Percentiles rank a stretch among this genome's conserved stretches.
phyloP scores from a whole-genome alignment of 139 green algal genomes.

The Parachlorella kessleri region DNA sequence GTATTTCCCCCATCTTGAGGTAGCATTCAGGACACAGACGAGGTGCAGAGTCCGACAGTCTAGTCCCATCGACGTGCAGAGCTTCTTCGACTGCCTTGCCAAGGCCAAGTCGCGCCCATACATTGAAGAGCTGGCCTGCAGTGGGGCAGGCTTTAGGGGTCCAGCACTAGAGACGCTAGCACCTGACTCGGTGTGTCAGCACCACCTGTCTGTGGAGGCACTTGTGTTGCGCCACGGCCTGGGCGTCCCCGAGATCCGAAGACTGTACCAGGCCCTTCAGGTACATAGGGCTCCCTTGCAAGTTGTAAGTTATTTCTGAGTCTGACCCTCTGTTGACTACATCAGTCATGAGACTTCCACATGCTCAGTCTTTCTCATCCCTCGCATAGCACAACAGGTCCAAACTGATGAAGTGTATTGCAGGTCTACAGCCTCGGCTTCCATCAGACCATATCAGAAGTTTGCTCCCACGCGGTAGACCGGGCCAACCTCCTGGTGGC shows the following conservation, averaged over 20 bases:
- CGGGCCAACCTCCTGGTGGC: background rate
- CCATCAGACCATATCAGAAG: conserved; percentile 2
- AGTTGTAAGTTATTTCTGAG: background rate
- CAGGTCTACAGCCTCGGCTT: conserved; percentile 21
- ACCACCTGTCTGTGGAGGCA: conserved; percentile 1
- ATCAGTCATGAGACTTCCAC: background rate
- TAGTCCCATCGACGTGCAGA: no score
- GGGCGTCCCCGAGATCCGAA: conserved; percentile 2
- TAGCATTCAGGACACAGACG: no score
- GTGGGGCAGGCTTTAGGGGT: background rate
- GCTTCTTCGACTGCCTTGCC: background rate
- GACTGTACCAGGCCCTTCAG: conserved; percentile 13
- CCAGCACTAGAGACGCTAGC: background rate
- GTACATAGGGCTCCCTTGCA: background rate
- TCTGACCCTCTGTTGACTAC: background rate
- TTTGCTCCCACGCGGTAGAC: conserved; percentile 1
- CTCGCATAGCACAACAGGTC: no score
- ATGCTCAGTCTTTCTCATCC: background rate
- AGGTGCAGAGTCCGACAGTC: no score
- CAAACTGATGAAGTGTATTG: no score
- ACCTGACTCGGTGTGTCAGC: background rate
- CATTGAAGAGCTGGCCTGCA: background rate
- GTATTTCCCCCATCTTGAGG: no score
- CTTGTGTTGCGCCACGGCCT: conserved; percentile 15
- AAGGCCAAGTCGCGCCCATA: background rate